Percentiles rank a stretch among this genome's conserved stretches.
These are phyloP conservation scores for Bruguiera gymnorhiza DNA, from an alignment of 345 rosid genomes.

Conservation along the genomic window DNA sequence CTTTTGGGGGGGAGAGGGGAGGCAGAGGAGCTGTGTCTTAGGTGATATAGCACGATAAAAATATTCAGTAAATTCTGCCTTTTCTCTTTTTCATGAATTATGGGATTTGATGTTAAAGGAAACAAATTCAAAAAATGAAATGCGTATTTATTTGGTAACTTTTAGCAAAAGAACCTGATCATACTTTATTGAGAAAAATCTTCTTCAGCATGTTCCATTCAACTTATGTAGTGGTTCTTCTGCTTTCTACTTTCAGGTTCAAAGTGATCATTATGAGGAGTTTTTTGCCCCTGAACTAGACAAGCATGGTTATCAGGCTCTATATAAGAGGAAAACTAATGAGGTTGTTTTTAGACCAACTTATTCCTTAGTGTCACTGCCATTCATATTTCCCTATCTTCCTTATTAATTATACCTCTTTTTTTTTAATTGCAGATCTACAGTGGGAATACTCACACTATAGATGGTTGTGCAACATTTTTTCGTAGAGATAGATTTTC, in stretches of 20 bases:
- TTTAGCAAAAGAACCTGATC: no score
- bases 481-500: slow-evolving; percentile 93
- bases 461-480: slow-evolving; percentile 97
- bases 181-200: no score
- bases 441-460: slow-evolving; percentile 48
- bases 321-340: slow-evolving; percentile 81
- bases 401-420: not conserved
- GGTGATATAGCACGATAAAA: no score
- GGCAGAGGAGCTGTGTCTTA: no score
- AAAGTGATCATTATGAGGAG: slow-evolving; percentile 87
- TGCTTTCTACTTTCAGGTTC: slow-evolving; percentile 56
- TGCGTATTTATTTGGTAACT: no score
- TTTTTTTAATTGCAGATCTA: slow-evolving; percentile 52
- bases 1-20: no score
- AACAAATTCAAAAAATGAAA: no score
- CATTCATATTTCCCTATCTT: not conserved
- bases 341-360: slow-evolving; percentile 51
- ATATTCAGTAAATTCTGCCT: no score
- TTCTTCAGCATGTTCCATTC: not conserved
- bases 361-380: not conserved
- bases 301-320: slow-evolving; percentile 91
- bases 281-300: slow-evolving; percentile 91
- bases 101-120: no score
- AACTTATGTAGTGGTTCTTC: not conserved
- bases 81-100: no score